Base-by-base conservation (phyloP, 1,139 yeast species). In the Meyerozyma guilliermondii region DNA sequence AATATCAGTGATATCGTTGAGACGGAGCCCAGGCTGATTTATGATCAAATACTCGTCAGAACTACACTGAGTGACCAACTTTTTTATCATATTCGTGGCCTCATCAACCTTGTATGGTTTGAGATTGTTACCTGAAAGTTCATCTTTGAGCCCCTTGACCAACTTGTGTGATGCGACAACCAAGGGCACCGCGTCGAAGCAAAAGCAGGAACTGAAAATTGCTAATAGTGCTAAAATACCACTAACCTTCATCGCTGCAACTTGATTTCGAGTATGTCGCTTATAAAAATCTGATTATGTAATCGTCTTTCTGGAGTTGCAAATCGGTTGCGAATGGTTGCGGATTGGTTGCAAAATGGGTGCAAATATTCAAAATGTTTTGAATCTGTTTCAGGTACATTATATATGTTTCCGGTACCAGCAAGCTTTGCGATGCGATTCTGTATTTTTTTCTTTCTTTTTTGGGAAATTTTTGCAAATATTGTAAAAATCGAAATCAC, bases 21-120 rank as follows among this genome's bases (percentile, higher is more conserved):
- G 63, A 2, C 61, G 60, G 42, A 87, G 59, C 0, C 94, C 94
- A 0, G 95, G 95, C 38, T 79, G 80, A 53, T 85, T 78, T 1
- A 87, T 68, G 13, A 87, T 60, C 2, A 88, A 54, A 51, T 83
- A 85, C 1, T 83, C 85, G 56, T 87, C 86, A 0, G 91, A 78
- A 1, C 81, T 65, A 55, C 96, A 88, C 35, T 73, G 70, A 3
- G 80, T 78, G 11, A 82, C 62, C 33, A 80, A 58, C 43, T 75
- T 68, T 41, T 73, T 68, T 13, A 81, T 55, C 46, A 81, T 56
- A 38, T 68, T 68, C 29, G 73, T 67, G 10, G 77, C 79, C n/a
- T 71, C 66, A 1, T 56, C 61, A 0, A 68, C 38, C 41, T 26
- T 18, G 29, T 58, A 63, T 14, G 58, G 50, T 18, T 35, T 38